Percentiles rank a stretch among this genome's conserved stretches.
Evolutionary conservation across 768 basidiomycete species (phyloP).

Genomic region (Scleroderma citrinum): DNA sequence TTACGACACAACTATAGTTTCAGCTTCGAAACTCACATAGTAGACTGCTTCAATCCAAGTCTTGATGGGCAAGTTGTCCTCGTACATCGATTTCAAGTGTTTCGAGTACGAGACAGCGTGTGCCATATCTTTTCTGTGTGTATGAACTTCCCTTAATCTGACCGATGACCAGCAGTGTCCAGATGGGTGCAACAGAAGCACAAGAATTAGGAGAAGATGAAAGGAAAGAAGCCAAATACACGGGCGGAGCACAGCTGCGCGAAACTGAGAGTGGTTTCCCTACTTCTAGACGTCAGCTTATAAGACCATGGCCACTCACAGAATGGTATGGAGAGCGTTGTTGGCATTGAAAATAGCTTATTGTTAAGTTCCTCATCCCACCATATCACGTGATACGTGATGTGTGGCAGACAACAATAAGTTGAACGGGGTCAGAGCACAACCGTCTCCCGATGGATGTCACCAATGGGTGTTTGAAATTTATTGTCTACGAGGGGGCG

Average conservation of each 20-base stretch:
- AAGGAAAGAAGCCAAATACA: constrained; percentile 1
- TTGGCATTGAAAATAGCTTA: constrained; percentile 21
- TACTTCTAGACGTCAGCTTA: constrained; percentile 8
- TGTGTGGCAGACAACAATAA: constrained; percentile 18
- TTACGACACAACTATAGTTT: neutral
- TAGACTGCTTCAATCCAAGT: constrained; percentile 24
- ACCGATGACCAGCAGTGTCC: constrained; percentile 26
- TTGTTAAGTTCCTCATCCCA: constrained; percentile 11
- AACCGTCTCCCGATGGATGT: no score
- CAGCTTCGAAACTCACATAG: constrained; percentile 11
- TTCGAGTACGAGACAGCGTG: constrained; percentile 6
- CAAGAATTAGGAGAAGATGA: no score
- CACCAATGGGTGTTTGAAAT: neutral
- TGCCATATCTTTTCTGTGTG: constrained; percentile 1
- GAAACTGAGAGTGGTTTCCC: constrained; percentile 1
- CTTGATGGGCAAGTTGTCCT: constrained; percentile 16
- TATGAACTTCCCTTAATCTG: constrained; percentile 9
- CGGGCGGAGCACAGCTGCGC: constrained; percentile 26
- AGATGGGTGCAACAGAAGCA: constrained; percentile 8
- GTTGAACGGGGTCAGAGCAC: neutral
- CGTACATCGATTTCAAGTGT: constrained; percentile 18
- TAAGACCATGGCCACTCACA: constrained; percentile 11
- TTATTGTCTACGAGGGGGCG: constrained; percentile 10
- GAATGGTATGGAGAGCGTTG: constrained; percentile 7
- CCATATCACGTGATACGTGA: constrained; percentile 17